phyloP scores from a whole-genome alignment of 2,329 filamentous ascomycete genomes.

The Corniculantispora saksenae region DNA sequence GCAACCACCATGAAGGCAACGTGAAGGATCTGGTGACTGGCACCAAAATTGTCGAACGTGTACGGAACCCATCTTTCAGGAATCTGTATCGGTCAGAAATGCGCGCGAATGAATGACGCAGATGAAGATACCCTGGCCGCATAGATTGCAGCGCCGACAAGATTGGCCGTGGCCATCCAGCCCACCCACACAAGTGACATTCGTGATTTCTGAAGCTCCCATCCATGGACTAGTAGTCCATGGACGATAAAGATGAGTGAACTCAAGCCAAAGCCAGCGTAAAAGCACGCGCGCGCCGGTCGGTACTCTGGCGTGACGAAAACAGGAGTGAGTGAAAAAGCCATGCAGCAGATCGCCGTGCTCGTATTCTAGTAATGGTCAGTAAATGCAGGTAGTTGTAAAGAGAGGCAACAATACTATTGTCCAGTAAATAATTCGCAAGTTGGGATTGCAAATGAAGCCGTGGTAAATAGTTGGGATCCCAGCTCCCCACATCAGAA shows the following conservation, averaged over 20 bases:
- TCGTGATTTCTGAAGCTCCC: not conserved
- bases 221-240: not conserved
- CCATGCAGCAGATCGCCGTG: no score
- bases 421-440: slow-evolving; percentile 23
- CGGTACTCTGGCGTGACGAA: no score
- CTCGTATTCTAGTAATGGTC: no score
- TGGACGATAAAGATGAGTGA: not conserved
- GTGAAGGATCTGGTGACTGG: slow-evolving; percentile 21
- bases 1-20: slow-evolving; percentile 18
- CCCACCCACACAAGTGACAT: not conserved
- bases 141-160: slow-evolving; percentile 20
- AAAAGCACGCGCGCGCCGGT: not conserved
- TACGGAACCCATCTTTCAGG: slow-evolving; percentile 19
- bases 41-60: slow-evolving; percentile 20
- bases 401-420: no score
- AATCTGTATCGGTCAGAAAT: slow-evolving; percentile 5
- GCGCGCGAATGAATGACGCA: not conserved
- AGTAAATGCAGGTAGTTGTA: no score
- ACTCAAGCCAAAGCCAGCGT: not conserved
- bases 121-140: slow-evolving; percentile 13
- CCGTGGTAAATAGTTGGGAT: slow-evolving; percentile 21
- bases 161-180: not conserved
- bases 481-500: slow-evolving; percentile 17
- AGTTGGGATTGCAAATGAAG: slow-evolving; percentile 22
- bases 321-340: not conserved